Evolutionary conservation across 2,329 filamentous ascomycete genomes (phyloP), one percentile per base, ranked within the genome.

Genomic region (Apiospora rasikravindrae): DNA sequence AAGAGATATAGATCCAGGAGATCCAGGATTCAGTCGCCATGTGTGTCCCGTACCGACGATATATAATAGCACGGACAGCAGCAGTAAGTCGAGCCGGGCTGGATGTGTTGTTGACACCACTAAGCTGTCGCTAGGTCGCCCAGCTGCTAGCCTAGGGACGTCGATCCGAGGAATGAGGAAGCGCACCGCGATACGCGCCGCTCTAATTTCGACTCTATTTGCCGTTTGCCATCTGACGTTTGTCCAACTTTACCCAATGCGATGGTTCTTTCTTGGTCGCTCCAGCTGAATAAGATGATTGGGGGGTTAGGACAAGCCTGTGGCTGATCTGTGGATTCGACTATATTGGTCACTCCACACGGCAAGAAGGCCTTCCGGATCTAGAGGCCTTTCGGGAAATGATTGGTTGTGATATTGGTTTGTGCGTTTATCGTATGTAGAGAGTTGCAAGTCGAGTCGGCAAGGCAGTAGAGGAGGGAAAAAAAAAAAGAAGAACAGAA

Each of bases 301-400:
- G 22, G 57, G 29, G 16, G 53, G 2, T 37, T 61, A 61, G 53
- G 19, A 7, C 53, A 61, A 33, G 53, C 29, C 22, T 19, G 53
- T 37, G 33, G 57, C 57, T 64, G 57, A 64, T 64, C 57, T 64
- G 33, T 24, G 57, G 57, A 64, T 64, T 33, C 57, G 57, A 64
- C 57, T 64, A 40, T 64, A 40, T 40, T 33, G 49, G 69, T 13
- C 69, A 51, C 69, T 45, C 51, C 69, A 44, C 69, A 16, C 69
- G 69, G 69, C 51, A 70, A 57, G 47, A 57, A 70, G 57, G 69
- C 69, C 22, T 70, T 57, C 69, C 69, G 69, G 49, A 70, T 70
- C 40, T 70, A 64, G 57, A 64, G 33, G 22, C 19, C 45, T 29
- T 44, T 44, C 47, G 37, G 24, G 24, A 69, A 69, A 49, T 69